These are phyloP conservation scores for Colletotrichum sp. DNA, from an alignment of 2,329 filamentous ascomycete genomes.

Conservation along the genomic window DNA sequence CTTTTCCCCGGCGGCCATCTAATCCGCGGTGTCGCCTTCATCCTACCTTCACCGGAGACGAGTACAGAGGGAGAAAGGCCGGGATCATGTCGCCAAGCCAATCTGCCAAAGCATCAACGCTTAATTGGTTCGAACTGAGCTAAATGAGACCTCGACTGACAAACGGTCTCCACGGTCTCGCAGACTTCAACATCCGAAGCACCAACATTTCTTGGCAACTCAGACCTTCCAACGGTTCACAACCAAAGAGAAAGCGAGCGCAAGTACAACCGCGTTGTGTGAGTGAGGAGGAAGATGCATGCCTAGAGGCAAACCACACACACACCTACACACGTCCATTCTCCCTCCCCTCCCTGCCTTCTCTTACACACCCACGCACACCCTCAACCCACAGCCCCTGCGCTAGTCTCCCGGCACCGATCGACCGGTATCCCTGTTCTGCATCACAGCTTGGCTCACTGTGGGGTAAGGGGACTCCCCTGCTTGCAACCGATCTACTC, in stretches of 20 bases:
- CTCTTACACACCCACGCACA: not conserved
- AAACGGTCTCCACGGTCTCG: not conserved
- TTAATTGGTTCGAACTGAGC: not conserved
- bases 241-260: not conserved
- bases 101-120: not conserved
- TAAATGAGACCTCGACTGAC: not conserved
- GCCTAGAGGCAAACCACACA: not conserved
- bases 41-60: not conserved
- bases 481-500: constrained; percentile 10
- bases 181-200: constrained; percentile 12
- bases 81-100: not conserved
- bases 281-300: not conserved
- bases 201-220: not conserved
- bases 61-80: not conserved
- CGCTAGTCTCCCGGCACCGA: constrained; percentile 12
- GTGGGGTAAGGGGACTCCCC: constrained; percentile 16
- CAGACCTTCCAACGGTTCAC: not conserved
- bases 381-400: constrained; percentile 1
- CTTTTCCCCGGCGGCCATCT: not conserved
- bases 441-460: constrained; percentile 5
- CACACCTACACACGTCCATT: not conserved
- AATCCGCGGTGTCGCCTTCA: not conserved
- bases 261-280: not conserved
- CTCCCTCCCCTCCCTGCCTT: not conserved
- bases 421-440: constrained; percentile 15